Evolutionary conservation across 228 moss, liverwort and hornwort species (phyloP), one percentile per base, ranked within the genome.

Genomic region (Sphagnum magellanicum): DNA sequence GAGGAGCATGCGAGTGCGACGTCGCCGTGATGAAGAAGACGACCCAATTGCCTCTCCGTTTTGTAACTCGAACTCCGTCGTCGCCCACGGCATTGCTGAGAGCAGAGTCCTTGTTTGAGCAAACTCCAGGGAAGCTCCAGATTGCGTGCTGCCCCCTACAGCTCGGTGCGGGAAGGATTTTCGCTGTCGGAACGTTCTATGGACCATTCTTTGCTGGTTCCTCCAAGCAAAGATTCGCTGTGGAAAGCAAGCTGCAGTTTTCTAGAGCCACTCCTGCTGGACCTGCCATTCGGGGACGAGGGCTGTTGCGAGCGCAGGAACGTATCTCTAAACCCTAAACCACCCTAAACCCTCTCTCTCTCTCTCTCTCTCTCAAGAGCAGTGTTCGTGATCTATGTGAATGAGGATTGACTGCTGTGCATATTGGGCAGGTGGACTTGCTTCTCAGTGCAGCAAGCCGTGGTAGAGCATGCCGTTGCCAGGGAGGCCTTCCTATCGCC

Each of bases 301-400:
- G 61, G 61, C 74, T 80, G 51, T 86, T 79, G 82, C 74, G 78
- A 61, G 73, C 82, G 63, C 86, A 86, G 82, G 86, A 79, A 77
- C 4, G 14, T 10, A 32, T 32, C 32, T 32, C 32, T 32, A 32
- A 32, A 32, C 32, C 32, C 32, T 32, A 32, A 32, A 32, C 32
- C 32, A 32, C 32, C 32, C 32, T 32, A 32, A 32, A 32, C 32
- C 32, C 32, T 3, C 32, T 32, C 32, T 32, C 32, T 32, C 32
- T 58, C 58, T 9, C 10, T 14, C 10, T 58, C 14, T 14, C 10
- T 3, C 58, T 58, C 58, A 9, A 9, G 10, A 9, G 58, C 58
- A 58, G 10, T 1, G 10, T 58, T 58, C 58, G 10, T 58, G 58
- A 14, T 9, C 58, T 62, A 8, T 61, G 8, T 32, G 46, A 46